Base-by-base conservation (phyloP, 306 rosid species). In the Ormosia semicastrata region DNA sequence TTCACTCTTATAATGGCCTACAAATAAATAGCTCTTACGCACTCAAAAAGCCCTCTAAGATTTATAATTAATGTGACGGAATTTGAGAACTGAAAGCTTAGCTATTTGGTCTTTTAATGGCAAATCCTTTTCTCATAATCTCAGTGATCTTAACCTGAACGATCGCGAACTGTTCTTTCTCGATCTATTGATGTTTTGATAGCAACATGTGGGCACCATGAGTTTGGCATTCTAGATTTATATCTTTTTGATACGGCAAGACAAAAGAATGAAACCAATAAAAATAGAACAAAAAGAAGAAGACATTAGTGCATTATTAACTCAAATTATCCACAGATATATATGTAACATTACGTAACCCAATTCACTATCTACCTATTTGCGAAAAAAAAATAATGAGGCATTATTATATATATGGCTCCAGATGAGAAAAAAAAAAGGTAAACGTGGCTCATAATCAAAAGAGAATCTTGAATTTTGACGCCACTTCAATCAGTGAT, bases 241-340 rank as follows among this genome's bases (percentile, higher is more conserved):
- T 78, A 81, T 68, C 75, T 34, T 73, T 83, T 29, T 75, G 11
- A 82, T 52, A 24, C 60, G 71, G 73, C 66, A 75, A 75, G 80
- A 82, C 89, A 82, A 82, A 78, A 14, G 78, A 86, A 86, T 50
- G 84, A 74, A 64, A 67, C 84, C 85, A 86, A 82, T 59, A 11
- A 78, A 72, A 40, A 13, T 67, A 62, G 32, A 67, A 75, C 86
- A 86, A 78, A 60, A 41, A 64, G 76, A 79, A 86, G 72, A 86
- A 6, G 86, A 86, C 89, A 71, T 24, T 79, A 75, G 37, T 68
- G 63, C 64, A 86, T 78, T 68, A 82, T 86, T 65, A 80, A 70
- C 71, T 71, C 64, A 47, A 34, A 18, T 71, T 60, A 80, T 36
- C 82, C 49, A n/a, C 36, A 76, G 63, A 24, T 56, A 46, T 14